These are phyloP conservation scores for Rubroboletus satanas DNA, from an alignment of 768 basidiomycete genomes.

Conservation along the genomic window DNA sequence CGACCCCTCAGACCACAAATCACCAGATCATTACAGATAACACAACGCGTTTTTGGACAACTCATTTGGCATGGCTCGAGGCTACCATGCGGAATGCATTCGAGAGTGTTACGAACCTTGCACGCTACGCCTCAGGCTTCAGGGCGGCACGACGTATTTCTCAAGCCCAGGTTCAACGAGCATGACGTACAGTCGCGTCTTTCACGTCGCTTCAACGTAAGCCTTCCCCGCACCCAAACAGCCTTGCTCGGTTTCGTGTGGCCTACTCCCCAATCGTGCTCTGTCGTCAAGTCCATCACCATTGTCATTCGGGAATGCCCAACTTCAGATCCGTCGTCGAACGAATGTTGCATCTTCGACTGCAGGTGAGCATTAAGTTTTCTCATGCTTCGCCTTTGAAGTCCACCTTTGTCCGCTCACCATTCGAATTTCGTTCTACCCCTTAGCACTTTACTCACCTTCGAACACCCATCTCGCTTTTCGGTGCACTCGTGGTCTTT, in stretches of 20 bases:
- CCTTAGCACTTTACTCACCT: slow-evolving; percentile 4
- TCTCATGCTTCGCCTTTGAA: neutral
- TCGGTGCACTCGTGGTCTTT: slow-evolving; percentile 10
- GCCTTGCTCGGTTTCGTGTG: neutral
- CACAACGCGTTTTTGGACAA: neutral
- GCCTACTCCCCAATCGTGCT: neutral
- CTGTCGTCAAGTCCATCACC: neutral
- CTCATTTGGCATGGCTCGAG: neutral
- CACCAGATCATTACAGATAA: neutral
- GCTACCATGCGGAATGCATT: neutral
- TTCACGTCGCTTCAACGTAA: neutral
- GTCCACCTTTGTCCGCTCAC: neutral
- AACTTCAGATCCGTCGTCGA: slow-evolving; percentile 12
- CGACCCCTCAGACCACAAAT: neutral
- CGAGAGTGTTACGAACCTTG: neutral
- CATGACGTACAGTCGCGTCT: neutral
- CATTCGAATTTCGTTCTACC: neutral
- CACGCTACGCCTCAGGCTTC: neutral
- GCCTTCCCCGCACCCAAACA: neutral
- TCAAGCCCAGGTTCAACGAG: neutral
- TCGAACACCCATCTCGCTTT: neutral
- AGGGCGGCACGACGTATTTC: neutral
- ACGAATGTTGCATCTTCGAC: slow-evolving; percentile 1
- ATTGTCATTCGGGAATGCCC: neutral
- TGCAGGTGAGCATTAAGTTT: slow-evolving; percentile 4